Percentiles rank a stretch among this genome's conserved stretches.
These are phyloP conservation scores for Pyrenophora teres DNA, from an alignment of 2,329 filamentous ascomycete species.

Conservation along the genomic window DNA sequence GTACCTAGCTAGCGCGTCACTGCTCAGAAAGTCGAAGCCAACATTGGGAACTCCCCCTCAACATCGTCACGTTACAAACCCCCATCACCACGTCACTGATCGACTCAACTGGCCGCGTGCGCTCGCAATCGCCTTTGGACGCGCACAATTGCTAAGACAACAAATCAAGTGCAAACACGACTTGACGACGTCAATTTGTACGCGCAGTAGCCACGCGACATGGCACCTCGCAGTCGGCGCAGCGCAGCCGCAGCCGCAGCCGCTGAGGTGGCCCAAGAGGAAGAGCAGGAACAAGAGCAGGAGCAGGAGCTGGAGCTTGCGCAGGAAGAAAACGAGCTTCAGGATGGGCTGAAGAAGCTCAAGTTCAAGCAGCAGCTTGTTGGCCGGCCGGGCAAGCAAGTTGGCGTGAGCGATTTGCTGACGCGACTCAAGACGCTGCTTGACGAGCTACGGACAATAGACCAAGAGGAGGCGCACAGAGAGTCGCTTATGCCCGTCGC, in stretches of 20 bases:
- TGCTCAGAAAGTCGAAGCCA: conserved; percentile 14
- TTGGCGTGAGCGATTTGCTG: conserved; percentile 80
- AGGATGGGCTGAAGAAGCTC: conserved; percentile 55
- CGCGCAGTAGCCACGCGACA: conserved; percentile 43
- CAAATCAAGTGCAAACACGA: neutral
- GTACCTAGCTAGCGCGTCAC: conserved; percentile 26
- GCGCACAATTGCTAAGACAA: conserved; percentile 5
- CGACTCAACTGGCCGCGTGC: conserved; percentile 12
- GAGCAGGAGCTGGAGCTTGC: conserved; percentile 30
- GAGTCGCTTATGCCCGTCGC: conserved; percentile 84
- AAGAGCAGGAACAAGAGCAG: conserved; percentile 24
- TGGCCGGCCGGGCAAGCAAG: conserved; percentile 90
- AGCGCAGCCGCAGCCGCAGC: conserved; percentile 44
- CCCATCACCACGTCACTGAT: conserved; percentile 20
- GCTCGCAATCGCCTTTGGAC: conserved; percentile 1
- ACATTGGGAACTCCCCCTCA: conserved; percentile 3
- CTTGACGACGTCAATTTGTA: conserved; percentile 7
- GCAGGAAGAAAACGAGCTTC: conserved; percentile 52
- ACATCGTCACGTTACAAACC: conserved; percentile 7
- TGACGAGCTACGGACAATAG: conserved; percentile 81
- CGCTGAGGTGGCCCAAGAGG: conserved; percentile 34
- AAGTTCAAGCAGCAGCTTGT: conserved; percentile 84
- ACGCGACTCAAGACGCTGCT: conserved; percentile 78
- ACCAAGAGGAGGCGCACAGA: conserved; percentile 83
- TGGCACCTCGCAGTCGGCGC: conserved; percentile 48